Percentiles rank a stretch among this genome's conserved stretches.
phyloP scores from a whole-genome alignment of 345 rosid genomes.

The Ceriops tagal region DNA sequence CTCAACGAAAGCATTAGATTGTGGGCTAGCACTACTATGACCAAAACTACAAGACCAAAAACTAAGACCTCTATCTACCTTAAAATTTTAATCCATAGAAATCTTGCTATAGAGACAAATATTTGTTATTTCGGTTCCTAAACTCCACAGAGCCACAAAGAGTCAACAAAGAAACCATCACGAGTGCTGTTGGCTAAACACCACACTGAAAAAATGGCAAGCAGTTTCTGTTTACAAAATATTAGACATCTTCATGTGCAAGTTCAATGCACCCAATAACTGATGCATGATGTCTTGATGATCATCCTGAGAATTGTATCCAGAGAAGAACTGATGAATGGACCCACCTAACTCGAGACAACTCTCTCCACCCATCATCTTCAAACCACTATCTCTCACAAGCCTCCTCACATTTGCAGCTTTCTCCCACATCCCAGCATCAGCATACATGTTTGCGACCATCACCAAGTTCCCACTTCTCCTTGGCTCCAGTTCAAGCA shows the following conservation, averaged over 20 bases:
- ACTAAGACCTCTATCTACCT: too few relatives aligned
- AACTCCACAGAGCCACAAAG: not conserved
- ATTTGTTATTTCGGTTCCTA: too few relatives aligned
- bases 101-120: too few relatives aligned
- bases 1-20: too few relatives aligned
- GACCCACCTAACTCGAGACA: constrained; percentile 53
- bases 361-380: constrained; percentile 73
- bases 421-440: constrained; percentile 76
- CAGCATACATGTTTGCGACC: constrained; percentile 72
- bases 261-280: constrained; percentile 43
- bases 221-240: not conserved
- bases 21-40: too few relatives aligned
- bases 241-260: constrained; percentile 40
- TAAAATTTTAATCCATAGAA: too few relatives aligned
- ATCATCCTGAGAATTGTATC: constrained; percentile 41
- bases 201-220: not conserved
- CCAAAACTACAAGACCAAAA: too few relatives aligned
- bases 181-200: not conserved
- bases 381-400: constrained; percentile 54
- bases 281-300: constrained; percentile 31
- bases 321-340: constrained; percentile 58
- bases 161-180: not conserved
- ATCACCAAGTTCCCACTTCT: constrained; percentile 71
- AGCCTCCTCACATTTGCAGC: constrained; percentile 55
- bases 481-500: constrained; percentile 75